A percentile compares a stretch with the other conserved stretches of the same genome.
phyloP scores from a whole-genome alignment of 2,329 filamentous ascomycete genomes.

The Fusarium solani-melongenae region DNA sequence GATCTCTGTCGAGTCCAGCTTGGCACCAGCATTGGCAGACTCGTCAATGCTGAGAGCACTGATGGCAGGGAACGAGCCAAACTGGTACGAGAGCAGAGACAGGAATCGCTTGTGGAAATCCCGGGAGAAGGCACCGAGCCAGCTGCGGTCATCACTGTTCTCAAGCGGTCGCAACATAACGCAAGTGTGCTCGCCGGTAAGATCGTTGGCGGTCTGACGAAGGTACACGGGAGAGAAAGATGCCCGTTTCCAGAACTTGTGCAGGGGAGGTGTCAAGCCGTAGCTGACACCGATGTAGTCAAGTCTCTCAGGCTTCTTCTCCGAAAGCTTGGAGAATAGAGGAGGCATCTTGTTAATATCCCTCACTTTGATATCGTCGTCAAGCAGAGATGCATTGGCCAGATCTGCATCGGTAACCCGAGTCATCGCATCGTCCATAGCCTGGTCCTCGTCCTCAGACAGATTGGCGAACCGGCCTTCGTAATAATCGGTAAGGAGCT shows the following conservation, averaged over 20 bases:
- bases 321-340: slow-evolving; percentile 87
- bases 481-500: slow-evolving; percentile 91
- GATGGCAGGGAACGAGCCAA: slow-evolving; percentile 81
- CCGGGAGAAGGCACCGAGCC: slow-evolving; percentile 89
- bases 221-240: slow-evolving; percentile 91
- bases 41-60: slow-evolving; percentile 90
- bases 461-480: slow-evolving; percentile 91
- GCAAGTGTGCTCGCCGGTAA: slow-evolving; percentile 97
- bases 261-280: slow-evolving; percentile 85
- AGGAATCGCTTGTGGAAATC: slow-evolving; percentile 98
- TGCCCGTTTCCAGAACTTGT: slow-evolving; percentile 96
- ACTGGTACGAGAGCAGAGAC: slow-evolving; percentile 89
- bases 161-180: slow-evolving; percentile 92
- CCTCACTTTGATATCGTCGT: slow-evolving; percentile 89
- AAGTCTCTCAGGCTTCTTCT: slow-evolving; percentile 81
- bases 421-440: slow-evolving; percentile 72
- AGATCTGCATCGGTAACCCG: slow-evolving; percentile 87
- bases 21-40: slow-evolving; percentile 79
- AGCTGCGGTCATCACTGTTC: slow-evolving; percentile 75
- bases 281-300: slow-evolving; percentile 98
- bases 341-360: slow-evolving; percentile 94
- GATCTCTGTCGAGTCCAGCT: slow-evolving; percentile 65
- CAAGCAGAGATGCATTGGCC: slow-evolving; percentile 77
- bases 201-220: slow-evolving; percentile 92
- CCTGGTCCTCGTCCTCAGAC: slow-evolving; percentile 73